A percentile compares a stretch with the other conserved stretches of the same genome.
These are phyloP conservation scores for Rubia peregrina DNA, from an alignment of 305 asterid genomes.

Conservation along the genomic window DNA sequence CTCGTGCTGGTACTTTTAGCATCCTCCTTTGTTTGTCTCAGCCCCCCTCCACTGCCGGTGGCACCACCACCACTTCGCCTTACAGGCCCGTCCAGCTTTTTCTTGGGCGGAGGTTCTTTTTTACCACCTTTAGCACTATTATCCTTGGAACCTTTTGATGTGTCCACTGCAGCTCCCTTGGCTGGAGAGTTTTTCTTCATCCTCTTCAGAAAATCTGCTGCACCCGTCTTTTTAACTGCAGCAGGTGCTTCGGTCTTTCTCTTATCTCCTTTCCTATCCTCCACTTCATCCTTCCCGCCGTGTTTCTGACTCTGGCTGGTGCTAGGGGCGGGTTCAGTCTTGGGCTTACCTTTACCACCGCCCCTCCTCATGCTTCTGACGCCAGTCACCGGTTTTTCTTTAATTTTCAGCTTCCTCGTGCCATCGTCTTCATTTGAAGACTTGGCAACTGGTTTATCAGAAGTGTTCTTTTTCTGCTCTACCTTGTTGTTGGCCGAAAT, in stretches of 20 bases:
- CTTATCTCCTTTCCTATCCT: constrained; percentile 21
- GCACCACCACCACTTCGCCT: constrained; percentile 14
- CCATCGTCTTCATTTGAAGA: constrained; percentile 27
- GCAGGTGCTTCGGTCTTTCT: constrained; percentile 16
- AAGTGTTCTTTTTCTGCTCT: constrained; percentile 14
- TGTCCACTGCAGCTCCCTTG: constrained; percentile 15
- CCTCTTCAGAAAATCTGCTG: constrained; percentile 37
- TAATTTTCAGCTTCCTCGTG: constrained; percentile 20
- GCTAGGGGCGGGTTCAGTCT: constrained; percentile 16
- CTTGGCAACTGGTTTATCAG: constrained; percentile 15
- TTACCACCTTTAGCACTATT: constrained; percentile 16
- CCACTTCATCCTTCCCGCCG: constrained; percentile 11
- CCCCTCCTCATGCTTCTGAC: constrained; percentile 31
- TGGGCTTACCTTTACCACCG: constrained; percentile 20
- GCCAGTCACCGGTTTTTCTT: constrained; percentile 36
- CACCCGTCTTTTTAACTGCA: constrained; percentile 23
- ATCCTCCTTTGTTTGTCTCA: constrained; percentile 22
- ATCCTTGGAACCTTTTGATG: constrained; percentile 17
- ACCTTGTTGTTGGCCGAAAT: constrained; percentile 21
- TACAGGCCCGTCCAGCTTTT: constrained; percentile 16
- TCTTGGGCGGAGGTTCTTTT: constrained; percentile 22
- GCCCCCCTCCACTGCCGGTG: neutral
- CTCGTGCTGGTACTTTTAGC: constrained; percentile 17
- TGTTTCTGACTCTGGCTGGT: constrained; percentile 10
- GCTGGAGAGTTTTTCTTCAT: constrained; percentile 21